These are phyloP conservation scores for Clonostachys sp. DNA, from an alignment of 2,329 filamentous ascomycete genomes.

Conservation along the genomic window DNA sequence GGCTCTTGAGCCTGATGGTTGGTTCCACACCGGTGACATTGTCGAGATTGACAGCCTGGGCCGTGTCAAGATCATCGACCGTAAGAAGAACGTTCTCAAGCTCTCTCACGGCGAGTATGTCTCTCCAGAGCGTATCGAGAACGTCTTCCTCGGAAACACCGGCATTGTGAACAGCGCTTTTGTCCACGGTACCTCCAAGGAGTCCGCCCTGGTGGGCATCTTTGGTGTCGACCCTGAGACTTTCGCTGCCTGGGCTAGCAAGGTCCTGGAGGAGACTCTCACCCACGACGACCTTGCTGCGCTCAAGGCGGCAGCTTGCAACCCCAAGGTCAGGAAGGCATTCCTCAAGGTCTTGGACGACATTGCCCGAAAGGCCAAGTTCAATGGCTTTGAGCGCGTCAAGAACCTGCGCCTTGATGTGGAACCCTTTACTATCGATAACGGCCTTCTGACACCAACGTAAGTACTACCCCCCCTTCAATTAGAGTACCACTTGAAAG, in stretches of 20 bases:
- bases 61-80: slow-evolving; percentile 89
- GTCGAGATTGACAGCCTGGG: slow-evolving; percentile 79
- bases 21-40: slow-evolving; percentile 97
- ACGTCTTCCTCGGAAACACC: slow-evolving; percentile 81
- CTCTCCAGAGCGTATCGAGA: slow-evolving; percentile 94
- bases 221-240: slow-evolving; percentile 82
- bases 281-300: slow-evolving; percentile 59
- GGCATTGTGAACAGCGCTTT: slow-evolving; percentile 76
- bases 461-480: slow-evolving; percentile 44
- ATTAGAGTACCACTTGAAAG: too few species aligned
- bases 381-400: slow-evolving; percentile 87
- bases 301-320: slow-evolving; percentile 60
- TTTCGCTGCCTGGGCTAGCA: slow-evolving; percentile 78
- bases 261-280: slow-evolving; percentile 67
- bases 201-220: slow-evolving; percentile 78
- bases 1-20: slow-evolving; percentile 79
- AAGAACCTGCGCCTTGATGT: slow-evolving; percentile 69
- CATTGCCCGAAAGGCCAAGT: slow-evolving; percentile 78
- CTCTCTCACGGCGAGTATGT: slow-evolving; percentile 97
- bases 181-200: slow-evolving; percentile 83
- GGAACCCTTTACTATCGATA: slow-evolving; percentile 91
- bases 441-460: slow-evolving; percentile 85
- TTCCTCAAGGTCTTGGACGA: slow-evolving; percentile 75
- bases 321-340: slow-evolving; percentile 68
- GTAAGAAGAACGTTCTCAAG: slow-evolving; percentile 99